Percentiles rank a stretch among this genome's conserved stretches.
Evolutionary conservation across 2,329 filamentous ascomycete genomes (phyloP).

Genomic region (Aspergillus fijiensis): DNA sequence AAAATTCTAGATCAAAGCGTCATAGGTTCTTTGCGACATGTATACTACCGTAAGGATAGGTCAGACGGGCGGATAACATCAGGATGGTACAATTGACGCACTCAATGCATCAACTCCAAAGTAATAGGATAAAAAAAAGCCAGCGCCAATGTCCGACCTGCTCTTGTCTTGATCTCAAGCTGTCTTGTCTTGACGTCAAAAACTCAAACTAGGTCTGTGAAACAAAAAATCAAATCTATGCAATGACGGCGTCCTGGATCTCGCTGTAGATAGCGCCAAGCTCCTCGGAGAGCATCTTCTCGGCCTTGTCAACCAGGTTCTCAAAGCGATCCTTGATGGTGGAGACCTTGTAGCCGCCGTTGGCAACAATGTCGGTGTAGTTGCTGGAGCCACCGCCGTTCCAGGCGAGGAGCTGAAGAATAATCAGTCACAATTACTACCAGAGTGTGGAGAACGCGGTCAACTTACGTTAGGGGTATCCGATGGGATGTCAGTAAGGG

Average conservation of each 20-base stretch:
- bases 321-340: conserved; percentile 41
- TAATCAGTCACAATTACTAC: conserved; percentile 14
- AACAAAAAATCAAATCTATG: conserved; percentile 43
- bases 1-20: conserved; percentile 26
- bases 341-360: conserved; percentile 65
- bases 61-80: conserved; percentile 24
- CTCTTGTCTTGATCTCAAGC: conserved; percentile 16
- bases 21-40: conserved; percentile 23
- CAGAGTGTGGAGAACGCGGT: not conserved
- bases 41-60: conserved; percentile 31
- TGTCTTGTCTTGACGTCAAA: conserved; percentile 18
- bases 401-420: conserved; percentile 76
- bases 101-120: conserved; percentile 21
- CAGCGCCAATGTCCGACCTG: conserved; percentile 28
- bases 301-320: conserved; percentile 49
- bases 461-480: conserved; percentile 76
- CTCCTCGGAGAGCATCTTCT: conserved; percentile 44
- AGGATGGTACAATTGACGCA: conserved; percentile 19
- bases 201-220: conserved; percentile 5
- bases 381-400: conserved; percentile 95
- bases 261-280: conserved; percentile 51
- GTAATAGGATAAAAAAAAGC: conserved; percentile 19
- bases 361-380: conserved; percentile 77
- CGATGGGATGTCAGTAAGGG: conserved; percentile 76
- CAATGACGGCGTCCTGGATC: conserved; percentile 41